phyloP scores from a whole-genome alignment of 148 eudicot genomes.

The Euryodendron excelsum region DNA sequence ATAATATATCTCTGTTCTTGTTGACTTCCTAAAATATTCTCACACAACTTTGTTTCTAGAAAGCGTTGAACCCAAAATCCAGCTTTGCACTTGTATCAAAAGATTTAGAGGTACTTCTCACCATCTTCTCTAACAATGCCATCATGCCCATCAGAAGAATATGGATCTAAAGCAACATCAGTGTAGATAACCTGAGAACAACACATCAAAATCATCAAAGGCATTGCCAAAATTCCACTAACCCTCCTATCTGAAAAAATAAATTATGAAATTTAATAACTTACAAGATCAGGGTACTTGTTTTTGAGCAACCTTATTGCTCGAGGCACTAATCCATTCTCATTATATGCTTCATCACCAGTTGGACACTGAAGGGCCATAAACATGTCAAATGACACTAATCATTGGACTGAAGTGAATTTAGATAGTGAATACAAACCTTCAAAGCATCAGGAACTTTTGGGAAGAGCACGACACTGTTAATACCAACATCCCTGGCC shows the following conservation, averaged over 20 bases:
- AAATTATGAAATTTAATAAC: conserved; percentile 17
- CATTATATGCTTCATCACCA: conserved; percentile 95
- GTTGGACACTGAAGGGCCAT: conserved; percentile 54
- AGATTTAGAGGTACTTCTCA: conserved; percentile 24
- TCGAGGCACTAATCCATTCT: conserved; percentile 89
- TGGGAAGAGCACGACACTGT: conserved; percentile 85
- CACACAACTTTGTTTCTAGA: not conserved
- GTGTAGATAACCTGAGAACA: conserved; percentile 73
- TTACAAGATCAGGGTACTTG: conserved; percentile 95
- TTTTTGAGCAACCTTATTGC: conserved; percentile 84
- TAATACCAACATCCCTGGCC: conserved; percentile 95
- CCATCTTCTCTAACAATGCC: conserved; percentile 99
- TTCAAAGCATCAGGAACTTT: conserved; percentile 97
- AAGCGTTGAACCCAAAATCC: not conserved
- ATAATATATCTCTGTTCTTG: not conserved
- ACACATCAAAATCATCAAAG: conserved; percentile 20
- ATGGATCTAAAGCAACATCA: conserved; percentile 97
- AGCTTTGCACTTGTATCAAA: not conserved
- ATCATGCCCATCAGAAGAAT: conserved; percentile 97
- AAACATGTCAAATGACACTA: conserved; percentile 6
- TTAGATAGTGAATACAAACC: conserved; percentile 36
- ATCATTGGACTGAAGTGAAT: not conserved
- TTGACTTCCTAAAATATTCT: not conserved
- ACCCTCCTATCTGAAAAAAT: not conserved
- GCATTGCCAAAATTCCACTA: not conserved